phyloP scores from a whole-genome alignment of 139 green algal species.

The Nannochloris sp. region DNA sequence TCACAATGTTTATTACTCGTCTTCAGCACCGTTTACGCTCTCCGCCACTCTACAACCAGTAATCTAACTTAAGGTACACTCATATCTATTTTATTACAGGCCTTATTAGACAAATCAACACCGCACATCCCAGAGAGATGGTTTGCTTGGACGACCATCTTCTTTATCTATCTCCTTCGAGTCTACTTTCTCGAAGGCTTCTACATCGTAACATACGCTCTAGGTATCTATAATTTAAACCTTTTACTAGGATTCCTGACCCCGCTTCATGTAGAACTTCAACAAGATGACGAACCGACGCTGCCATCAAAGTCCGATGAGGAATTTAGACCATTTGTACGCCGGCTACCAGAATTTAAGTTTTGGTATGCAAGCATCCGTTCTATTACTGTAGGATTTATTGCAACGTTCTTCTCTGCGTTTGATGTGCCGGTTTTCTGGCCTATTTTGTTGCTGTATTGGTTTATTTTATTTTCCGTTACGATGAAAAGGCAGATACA shows the following conservation, averaged over 20 bases:
- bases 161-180: constrained; percentile 69
- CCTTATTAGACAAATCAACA: constrained; percentile 69
- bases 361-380: constrained; percentile 88
- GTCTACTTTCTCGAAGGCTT: constrained; percentile 75
- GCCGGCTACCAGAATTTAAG: constrained; percentile 97
- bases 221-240: constrained; percentile 99
- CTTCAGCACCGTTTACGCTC: background rate
- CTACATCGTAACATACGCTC: constrained; percentile 97
- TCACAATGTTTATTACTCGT: too few species aligned
- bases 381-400: constrained; percentile 74
- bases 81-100: constrained; percentile 33
- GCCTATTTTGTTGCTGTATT: constrained; percentile 98
- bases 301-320: constrained; percentile 86
- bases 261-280: constrained; percentile 77
- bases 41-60: background rate
- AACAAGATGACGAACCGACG: constrained; percentile 72
- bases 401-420: constrained; percentile 87
- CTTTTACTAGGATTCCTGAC: constrained; percentile 96
- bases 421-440: constrained; percentile 99
- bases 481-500: constrained; percentile 98
- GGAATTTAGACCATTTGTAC: constrained; percentile 97
- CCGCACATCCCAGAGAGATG: constrained; percentile 69
- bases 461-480: constrained; percentile 86
- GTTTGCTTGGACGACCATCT: constrained; percentile 41
- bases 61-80: background rate